Evolutionary conservation across 78 protist genomes (phyloP), one percentile per base, ranked within the genome.

Genomic region (Cavenderia fasciculata): DNA sequence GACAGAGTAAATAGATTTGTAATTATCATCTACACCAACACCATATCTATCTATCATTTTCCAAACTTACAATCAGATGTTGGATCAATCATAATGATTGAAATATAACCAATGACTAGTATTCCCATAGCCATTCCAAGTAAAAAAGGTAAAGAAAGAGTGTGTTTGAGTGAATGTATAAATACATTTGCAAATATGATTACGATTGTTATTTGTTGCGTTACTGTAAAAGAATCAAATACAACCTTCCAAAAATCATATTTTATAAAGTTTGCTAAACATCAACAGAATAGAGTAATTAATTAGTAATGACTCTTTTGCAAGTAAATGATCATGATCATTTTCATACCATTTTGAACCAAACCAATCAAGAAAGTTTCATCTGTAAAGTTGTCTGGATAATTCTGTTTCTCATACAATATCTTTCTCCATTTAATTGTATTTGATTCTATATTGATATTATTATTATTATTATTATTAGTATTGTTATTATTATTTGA

Each of bases 351-450:
- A 74, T 90, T 90, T 38, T 68, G 87, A 10, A 90, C 77, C 12
- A 90, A 69, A 19, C 61, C 86, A 12, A 49, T 69, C 38, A 90
- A 52, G 33, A 90, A 90, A 38, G 94, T 70, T 52, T 76, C 88
- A 44, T 90, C 94, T 27, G 88, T 71, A 57, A 78, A 70, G 44
- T 90, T 90, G 66, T 90, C 94, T n/a, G 94, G 69, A 44, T 21
- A 90, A 44, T 88, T 43, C 59, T 90, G 94, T 38, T 54, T 68
- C 47, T 90, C 88, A 49, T 77, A 90, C 54, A 90, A 46, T 36
- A 68, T 70, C 76, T 90, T 87, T 49, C 61, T 52, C 93, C 93
- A 87, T 49, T 82, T 82, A 16, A 12, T 34, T 29, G 38, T 41
- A 23, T 19, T 25, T 11, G 59, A 33, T 16, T 34, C 18, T 38